A percentile compares a stretch with the other conserved stretches of the same genome.
Conservation (phyloP, 306 rosid species). For the Nissolia schottii region DNA sequence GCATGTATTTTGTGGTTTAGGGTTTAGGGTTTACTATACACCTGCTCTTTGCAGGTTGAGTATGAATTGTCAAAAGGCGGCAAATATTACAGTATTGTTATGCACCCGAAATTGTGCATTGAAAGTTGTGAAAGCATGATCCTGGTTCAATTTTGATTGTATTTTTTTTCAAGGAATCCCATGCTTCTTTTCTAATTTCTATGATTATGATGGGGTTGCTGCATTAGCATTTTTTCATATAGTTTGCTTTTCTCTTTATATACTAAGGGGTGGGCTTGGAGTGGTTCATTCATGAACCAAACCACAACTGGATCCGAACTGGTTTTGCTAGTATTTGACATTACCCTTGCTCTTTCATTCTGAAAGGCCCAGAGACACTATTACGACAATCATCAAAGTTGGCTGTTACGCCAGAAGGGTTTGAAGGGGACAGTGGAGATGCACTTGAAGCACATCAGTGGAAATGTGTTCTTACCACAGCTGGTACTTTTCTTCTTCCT, state of each 20-base stretch:
- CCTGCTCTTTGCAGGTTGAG: constrained; percentile 67
- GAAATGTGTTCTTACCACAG: constrained; percentile 73
- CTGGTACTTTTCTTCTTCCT: constrained; percentile 55
- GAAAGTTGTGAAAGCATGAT: constrained; percentile 9
- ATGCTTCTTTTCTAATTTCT: constrained; percentile 14
- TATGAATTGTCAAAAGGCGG: constrained; percentile 52
- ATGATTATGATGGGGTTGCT: neutral
- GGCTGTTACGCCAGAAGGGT: constrained; percentile 50
- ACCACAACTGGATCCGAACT: too few species aligned
- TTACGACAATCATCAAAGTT: constrained; percentile 66
- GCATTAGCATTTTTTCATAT: neutral
- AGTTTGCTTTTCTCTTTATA: neutral
- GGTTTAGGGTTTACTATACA: constrained; percentile 24
- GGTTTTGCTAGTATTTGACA: too few species aligned
- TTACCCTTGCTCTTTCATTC: constrained; percentile 6
- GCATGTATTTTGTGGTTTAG: constrained; percentile 2
- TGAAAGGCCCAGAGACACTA: constrained; percentile 80
- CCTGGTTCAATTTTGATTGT: neutral
- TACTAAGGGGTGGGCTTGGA: too few species aligned
- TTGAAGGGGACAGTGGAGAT: constrained; percentile 67
- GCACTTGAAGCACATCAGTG: constrained; percentile 81
- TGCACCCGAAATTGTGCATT: neutral
- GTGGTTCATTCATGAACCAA: too few species aligned
- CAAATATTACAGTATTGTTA: neutral
- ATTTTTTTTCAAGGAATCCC: constrained; percentile 11